Percentiles rank a stretch among this genome's conserved stretches.
Evolutionary conservation across 345 rosid species (phyloP).

Genomic region (Eucalyptus pauciflora): DNA sequence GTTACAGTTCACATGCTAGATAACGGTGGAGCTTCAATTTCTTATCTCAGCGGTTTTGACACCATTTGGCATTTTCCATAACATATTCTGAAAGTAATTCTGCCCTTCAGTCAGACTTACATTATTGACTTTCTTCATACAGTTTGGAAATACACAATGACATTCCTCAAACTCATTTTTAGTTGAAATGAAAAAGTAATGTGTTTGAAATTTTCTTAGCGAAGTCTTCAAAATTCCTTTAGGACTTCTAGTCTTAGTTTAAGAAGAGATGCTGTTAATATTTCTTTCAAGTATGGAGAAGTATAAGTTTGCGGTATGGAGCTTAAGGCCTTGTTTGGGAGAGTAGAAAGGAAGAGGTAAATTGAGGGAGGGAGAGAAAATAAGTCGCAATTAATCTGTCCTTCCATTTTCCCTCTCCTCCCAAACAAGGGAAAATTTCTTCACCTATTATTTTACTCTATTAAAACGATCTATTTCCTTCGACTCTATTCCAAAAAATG

Average conservation of each 20-base stretch:
- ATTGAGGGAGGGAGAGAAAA: background rate
- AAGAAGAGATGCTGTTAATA: background rate
- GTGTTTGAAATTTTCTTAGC: background rate
- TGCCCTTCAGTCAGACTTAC: background rate
- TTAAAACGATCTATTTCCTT: background rate
- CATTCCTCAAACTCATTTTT: background rate
- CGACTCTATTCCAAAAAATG: background rate
- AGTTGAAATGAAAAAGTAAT: background rate
- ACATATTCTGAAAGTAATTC: background rate
- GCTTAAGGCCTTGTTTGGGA: background rate
- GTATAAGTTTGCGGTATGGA: background rate
- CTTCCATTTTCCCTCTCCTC: background rate
- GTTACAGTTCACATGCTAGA: background rate
- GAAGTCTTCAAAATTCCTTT: background rate
- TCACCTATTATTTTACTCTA: background rate
- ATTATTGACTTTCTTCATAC: background rate
- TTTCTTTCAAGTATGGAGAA: background rate
- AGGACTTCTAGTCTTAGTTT: background rate
- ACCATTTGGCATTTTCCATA: background rate
- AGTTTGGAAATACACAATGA: background rate
- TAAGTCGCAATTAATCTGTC: background rate
- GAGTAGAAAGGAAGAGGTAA: background rate
- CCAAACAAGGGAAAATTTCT: background rate
- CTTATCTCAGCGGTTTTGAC: background rate
- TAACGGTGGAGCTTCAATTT: background rate